A percentile compares a stretch with the other conserved stretches of the same genome.
These are phyloP conservation scores for Ceratobasidium sp. DNA, from an alignment of 1,284 basidiomycete species.

Conservation along the genomic window DNA sequence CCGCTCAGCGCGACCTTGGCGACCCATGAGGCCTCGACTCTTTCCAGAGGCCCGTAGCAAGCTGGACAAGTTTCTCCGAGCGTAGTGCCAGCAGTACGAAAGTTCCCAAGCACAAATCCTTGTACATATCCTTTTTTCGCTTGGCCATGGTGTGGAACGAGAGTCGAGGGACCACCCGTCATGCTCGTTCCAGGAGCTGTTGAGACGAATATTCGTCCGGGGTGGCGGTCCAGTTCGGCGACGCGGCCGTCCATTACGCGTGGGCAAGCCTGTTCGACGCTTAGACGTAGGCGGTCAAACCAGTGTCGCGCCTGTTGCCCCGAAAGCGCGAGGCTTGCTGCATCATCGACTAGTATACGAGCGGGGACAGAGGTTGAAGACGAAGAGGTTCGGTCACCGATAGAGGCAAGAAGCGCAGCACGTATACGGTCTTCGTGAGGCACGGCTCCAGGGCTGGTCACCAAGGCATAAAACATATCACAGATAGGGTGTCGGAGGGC, in stretches of 20 bases:
- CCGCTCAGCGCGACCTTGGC: constrained; percentile 22
- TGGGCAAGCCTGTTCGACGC: constrained; percentile 20
- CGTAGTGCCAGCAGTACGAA: constrained; percentile 14
- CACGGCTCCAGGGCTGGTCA: constrained; percentile 12
- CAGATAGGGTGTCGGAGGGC: constrained; percentile 16
- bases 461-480: constrained; percentile 26
- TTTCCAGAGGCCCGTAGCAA: constrained; percentile 21
- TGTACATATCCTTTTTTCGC: not conserved
- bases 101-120: constrained; percentile 27
- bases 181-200: constrained; percentile 21
- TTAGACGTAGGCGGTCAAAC: constrained; percentile 30
- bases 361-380: constrained; percentile 2
- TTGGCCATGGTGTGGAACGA: constrained; percentile 18
- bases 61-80: constrained; percentile 10
- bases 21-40: constrained; percentile 17
- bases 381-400: not conserved
- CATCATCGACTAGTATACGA: constrained; percentile 26
- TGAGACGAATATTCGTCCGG: constrained; percentile 23
- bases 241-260: constrained; percentile 21
- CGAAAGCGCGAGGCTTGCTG: constrained; percentile 3
- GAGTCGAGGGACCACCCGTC: not conserved
- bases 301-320: constrained; percentile 16
- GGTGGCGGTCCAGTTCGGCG: constrained; percentile 20
- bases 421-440: constrained; percentile 36
- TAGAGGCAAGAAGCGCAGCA: constrained; percentile 20